Evolutionary conservation across 2,329 filamentous ascomycete genomes (phyloP), one percentile per base, ranked within the genome.

Genomic region (Alternaria incomplexa): DNA sequence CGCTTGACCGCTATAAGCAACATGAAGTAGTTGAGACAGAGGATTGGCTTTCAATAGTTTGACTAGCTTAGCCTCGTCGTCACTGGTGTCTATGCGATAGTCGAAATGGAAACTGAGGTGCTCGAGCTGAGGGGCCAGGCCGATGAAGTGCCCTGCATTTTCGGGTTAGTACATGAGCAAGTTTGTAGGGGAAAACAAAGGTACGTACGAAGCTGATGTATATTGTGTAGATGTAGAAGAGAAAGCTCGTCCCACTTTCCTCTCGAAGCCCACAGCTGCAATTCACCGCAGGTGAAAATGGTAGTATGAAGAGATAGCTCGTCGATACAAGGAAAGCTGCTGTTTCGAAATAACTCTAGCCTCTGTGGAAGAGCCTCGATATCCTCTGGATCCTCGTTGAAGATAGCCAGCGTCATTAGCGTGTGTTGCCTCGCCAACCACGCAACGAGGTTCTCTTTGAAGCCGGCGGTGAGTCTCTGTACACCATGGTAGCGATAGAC

Each of bases 261-360:
- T n/a, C 30, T 36, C 8, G 50, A 30, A 30, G 48, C 61, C 61
- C 61, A 63, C 28, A 59, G 26, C 22, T 32, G 26, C 22, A 63
- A 45, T 36, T 63, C 61, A 28, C 15, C 13, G 26, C n/a, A 30
- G 5, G 56, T 59, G 50, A 63, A 63, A 6, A 63, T 26, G 6
- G 58, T 25, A 15, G 45, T 45, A 20, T 26, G 15, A 22, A 52
- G 20, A 0, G 32, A 3, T 25, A 62, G 25, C 26, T 43, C 15
- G 22, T 23, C n/a, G 12, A 53, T 20, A 8, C 17, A 25, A 44
- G 56, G 50, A 40, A 63, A 53, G 20, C 26, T 47, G 30, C 32
- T 25, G 43, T 36, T 26, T 8, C 32, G 26, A 30, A 63, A 56
- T 23, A 47, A 20, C 15, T 36, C 22, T 17, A 32, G 26, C 48